Conservation (phyloP, 805 yeast species). For the Huiozyma sinensis region DNA sequence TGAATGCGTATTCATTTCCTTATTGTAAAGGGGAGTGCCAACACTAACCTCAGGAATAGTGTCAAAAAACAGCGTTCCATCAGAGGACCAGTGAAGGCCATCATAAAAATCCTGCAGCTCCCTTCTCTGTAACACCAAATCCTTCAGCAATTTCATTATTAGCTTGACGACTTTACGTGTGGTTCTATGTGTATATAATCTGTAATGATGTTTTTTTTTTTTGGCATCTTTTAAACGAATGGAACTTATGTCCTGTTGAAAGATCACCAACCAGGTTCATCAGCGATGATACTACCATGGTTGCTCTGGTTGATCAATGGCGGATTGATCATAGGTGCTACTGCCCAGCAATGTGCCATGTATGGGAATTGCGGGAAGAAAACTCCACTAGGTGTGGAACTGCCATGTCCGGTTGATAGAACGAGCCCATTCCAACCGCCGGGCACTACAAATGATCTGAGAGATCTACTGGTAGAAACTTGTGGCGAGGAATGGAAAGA, state of each 20-base stretch:
- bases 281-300: no score
- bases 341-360: slow-evolving; percentile 24
- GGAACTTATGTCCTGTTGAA: not conserved
- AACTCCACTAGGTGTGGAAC: slow-evolving; percentile 61
- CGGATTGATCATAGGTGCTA: not conserved
- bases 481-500: slow-evolving; percentile 66
- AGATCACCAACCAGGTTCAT: no score
- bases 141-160: slow-evolving; percentile 20
- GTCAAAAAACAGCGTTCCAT: slow-evolving; percentile 22
- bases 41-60: slow-evolving; percentile 21
- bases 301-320: no score
- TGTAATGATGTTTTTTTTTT: not conserved
- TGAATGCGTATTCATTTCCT: slow-evolving; percentile 9
- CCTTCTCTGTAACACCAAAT: slow-evolving; percentile 18
- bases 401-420: slow-evolving; percentile 64
- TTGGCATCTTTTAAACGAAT: not conserved
- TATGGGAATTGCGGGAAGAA: slow-evolving; percentile 62
- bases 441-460: slow-evolving; percentile 29
- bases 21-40: slow-evolving; percentile 19
- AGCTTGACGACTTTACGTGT: not conserved
- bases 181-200: not conserved
- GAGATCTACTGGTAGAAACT: slow-evolving; percentile 38
- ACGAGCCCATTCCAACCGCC: slow-evolving; percentile 38
- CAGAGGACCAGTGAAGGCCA: slow-evolving; percentile 20
- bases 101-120: slow-evolving; percentile 21